These are phyloP conservation scores for Scedosporium dehoogii DNA, from an alignment of 2,329 filamentous ascomycete genomes.

Conservation along the genomic window DNA sequence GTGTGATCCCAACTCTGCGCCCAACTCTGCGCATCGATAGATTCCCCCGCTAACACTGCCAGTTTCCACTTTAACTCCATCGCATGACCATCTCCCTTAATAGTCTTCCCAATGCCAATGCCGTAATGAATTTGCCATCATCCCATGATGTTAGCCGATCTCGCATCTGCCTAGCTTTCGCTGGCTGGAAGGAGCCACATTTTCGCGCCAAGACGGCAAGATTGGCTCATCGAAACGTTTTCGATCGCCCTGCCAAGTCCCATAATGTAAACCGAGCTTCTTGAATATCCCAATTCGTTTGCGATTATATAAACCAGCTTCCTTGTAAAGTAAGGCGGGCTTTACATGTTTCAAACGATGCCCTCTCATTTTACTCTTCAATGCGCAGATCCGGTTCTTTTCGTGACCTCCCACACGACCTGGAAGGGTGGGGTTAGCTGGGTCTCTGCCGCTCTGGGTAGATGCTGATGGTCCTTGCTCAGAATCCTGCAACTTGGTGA, in stretches of 20 bases:
- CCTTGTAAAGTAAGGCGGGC: background rate
- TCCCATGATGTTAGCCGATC: background rate
- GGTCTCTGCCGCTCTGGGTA: too few relatives aligned
- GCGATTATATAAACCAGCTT: background rate
- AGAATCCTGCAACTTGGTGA: too few relatives aligned
- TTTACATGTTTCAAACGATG: background rate
- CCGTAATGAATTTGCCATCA: background rate
- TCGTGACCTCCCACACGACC: background rate
- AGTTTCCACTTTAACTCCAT: background rate
- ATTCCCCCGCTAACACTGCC: background rate
- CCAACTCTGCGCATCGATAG: background rate
- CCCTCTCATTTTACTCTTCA: background rate
- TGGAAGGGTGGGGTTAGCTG: background rate
- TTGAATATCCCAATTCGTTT: background rate
- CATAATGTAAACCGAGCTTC: too few relatives aligned
- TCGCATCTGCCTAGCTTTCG: background rate
- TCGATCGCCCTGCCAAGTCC: too few relatives aligned
- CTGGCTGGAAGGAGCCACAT: too few relatives aligned
- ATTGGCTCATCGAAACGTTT: too few relatives aligned
- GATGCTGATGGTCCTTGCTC: too few relatives aligned
- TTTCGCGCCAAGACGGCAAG: too few relatives aligned
- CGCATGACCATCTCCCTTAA: background rate
- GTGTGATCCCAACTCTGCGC: background rate
- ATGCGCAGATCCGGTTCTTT: background rate
- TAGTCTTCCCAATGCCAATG: background rate